Base-by-base conservation (phyloP, 352 stramenopile genomes). In the Pythium catenulatum region DNA sequence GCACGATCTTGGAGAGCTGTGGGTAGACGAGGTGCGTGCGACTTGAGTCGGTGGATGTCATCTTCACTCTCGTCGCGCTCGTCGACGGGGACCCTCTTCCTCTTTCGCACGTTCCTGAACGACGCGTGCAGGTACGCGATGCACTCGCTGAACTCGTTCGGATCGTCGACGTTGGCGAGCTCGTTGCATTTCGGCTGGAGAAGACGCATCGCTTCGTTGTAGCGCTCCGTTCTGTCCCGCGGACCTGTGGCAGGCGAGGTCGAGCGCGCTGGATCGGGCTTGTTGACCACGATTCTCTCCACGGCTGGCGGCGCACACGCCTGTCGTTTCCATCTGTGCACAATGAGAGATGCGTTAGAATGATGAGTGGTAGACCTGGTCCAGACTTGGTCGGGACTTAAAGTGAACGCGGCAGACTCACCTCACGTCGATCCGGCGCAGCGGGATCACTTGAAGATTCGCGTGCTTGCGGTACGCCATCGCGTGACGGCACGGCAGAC, bases 401-500 rank as follows among this genome's bases (percentile, higher is more conserved):
- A 32, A 9, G n/a, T n/a, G n/a, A n/a, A n/a, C n/a, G n/a, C n/a
- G n/a, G n/a, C n/a, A n/a, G 21, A 68, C 70, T 32, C 74, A 82
- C 74, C 74, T 56, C 13, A 52, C 25, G 74, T 82, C 74, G n/a
- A 73, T 65, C 3, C 30, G 11, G n/a, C 32, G 9, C 5, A 72
- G n/a, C 17, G 86, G 78, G 37, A 90, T 87, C 8, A 65, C 37
- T 2, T 39, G 3, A 3, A 52, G 43, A 27, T 50, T 25, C n/a
- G n/a, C 39, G 9, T 69, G 32, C 46, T 78, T 86, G 0, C 73
- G 56, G 21, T 79, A 87, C 8, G 74, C 78, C 19, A 90, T 89
- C 4, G 52, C 59, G 39, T 90, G 82, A 15, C 74, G 39, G 30
- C 86, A 90, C 0, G 73, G 82, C 1, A 90, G 66, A 14, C 45